Percentiles rank a stretch among this genome's conserved stretches.
phyloP scores from a whole-genome alignment of 352 stramenopile species.

The Salisapilia sapeloensis region DNA sequence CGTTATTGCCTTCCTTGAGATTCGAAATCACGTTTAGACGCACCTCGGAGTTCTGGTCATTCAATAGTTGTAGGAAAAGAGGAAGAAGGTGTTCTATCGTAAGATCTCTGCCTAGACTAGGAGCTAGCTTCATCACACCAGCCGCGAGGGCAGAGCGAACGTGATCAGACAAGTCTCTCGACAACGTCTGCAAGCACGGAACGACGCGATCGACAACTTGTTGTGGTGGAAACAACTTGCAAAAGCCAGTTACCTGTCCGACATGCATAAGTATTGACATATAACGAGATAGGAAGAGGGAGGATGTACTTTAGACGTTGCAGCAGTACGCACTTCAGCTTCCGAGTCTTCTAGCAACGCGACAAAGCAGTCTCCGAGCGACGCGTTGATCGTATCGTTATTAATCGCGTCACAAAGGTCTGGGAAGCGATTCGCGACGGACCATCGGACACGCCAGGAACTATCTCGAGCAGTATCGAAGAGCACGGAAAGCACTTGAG shows the following conservation, averaged over 20 bases:
- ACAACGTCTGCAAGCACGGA: slow-evolving; percentile 84
- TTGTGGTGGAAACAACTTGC: slow-evolving; percentile 33
- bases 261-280: slow-evolving; percentile 10
- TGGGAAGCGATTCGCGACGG: slow-evolving; percentile 92
- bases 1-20: slow-evolving; percentile 89
- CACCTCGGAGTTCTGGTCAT: slow-evolving; percentile 95
- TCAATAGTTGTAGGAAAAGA: slow-evolving; percentile 86
- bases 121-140: slow-evolving; percentile 91
- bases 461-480: slow-evolving; percentile 87
- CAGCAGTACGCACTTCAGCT: slow-evolving; percentile 90
- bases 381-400: slow-evolving; percentile 43
- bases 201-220: slow-evolving; percentile 58
- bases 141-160: slow-evolving; percentile 90
- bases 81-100: slow-evolving; percentile 90
- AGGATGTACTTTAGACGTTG: slow-evolving; percentile 82
- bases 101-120: slow-evolving; percentile 85
- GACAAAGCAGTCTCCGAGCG: slow-evolving; percentile 80
- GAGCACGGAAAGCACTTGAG: slow-evolving; percentile 81
- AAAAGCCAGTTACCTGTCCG: slow-evolving; percentile 20
- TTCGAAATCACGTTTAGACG: slow-evolving; percentile 98
- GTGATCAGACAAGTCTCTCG: slow-evolving; percentile 93
- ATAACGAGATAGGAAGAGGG: slow-evolving; percentile 1
- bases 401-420: slow-evolving; percentile 84
- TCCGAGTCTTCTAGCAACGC: slow-evolving; percentile 94
- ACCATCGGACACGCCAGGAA: slow-evolving; percentile 98